Percentiles rank a stretch among this genome's conserved stretches.
These are phyloP conservation scores for Ogataea sp. DNA, from an alignment of 805 yeast species.

Conservation along the genomic window DNA sequence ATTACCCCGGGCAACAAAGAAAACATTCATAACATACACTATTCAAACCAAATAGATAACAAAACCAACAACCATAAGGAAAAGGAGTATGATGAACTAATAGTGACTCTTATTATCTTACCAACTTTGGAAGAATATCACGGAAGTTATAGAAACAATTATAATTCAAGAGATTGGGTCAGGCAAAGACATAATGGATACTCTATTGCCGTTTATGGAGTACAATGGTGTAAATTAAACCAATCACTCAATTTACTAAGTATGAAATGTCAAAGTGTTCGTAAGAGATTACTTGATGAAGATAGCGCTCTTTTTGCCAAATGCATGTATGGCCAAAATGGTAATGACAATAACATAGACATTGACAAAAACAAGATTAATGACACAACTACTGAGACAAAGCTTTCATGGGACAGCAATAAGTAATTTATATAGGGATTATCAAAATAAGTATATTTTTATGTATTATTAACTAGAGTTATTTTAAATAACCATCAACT, in stretches of 20 bases:
- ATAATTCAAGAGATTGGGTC: conserved; percentile 72
- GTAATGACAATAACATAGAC: too few species aligned
- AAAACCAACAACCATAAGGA: too few species aligned
- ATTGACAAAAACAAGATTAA: too few species aligned
- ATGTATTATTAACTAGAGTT: too few species aligned
- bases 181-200: conserved; percentile 62
- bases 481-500: too few species aligned
- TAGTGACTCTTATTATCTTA: conserved; percentile 52
- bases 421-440: too few species aligned
- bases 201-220: conserved; percentile 54
- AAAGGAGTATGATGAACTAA: conserved; percentile 40
- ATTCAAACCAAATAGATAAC: too few species aligned
- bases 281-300: neutral
- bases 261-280: neutral
- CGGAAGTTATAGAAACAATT: conserved; percentile 60
- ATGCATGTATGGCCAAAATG: neutral
- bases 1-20: conserved; percentile 34
- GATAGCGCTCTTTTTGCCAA: neutral
- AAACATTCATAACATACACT: conserved; percentile 21
- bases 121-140: conserved; percentile 61
- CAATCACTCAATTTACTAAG: neutral
- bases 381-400: too few species aligned
- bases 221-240: conserved; percentile 35
- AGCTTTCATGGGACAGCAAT: too few species aligned
- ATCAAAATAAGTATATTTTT: too few species aligned